These are phyloP conservation scores for Murraya koenigii DNA, from an alignment of 345 rosid species.

Conservation along the genomic window DNA sequence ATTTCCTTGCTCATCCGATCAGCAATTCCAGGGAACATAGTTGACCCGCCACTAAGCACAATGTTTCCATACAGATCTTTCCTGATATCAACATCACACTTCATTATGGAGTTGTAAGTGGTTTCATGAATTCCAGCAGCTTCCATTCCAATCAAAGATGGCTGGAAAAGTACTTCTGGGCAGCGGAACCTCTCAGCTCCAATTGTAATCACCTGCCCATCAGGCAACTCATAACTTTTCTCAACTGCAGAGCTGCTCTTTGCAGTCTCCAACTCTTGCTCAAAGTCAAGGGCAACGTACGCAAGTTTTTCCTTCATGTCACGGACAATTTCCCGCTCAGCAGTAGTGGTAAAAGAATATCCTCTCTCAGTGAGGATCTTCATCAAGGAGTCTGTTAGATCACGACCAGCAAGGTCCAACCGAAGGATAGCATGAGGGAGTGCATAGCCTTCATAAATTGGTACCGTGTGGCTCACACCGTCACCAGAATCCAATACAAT, in stretches of 20 bases:
- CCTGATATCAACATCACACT: conserved; percentile 46
- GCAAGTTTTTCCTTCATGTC: conserved; percentile 57
- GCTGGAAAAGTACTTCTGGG: conserved; percentile 54
- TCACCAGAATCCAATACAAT: conserved; percentile 57
- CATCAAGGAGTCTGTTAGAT: conserved; percentile 50
- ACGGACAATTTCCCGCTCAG: conserved; percentile 57
- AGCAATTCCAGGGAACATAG: conserved; percentile 55
- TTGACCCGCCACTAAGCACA: conserved; percentile 52
- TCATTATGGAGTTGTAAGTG: conserved; percentile 50
- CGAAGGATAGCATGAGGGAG: conserved; percentile 54
- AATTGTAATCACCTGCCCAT: conserved; percentile 47
- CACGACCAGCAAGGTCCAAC: conserved; percentile 56
- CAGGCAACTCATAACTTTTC: conserved; percentile 48
- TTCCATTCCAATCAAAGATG: conserved; percentile 51
- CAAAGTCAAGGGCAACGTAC: conserved; percentile 50
- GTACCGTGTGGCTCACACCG: conserved; percentile 53
- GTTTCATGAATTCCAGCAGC: conserved; percentile 48
- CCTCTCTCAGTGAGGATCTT: conserved; percentile 60
- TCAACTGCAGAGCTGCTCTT: conserved; percentile 47
- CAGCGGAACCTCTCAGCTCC: conserved; percentile 57
- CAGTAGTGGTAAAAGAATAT: conserved; percentile 52
- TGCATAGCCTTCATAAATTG: conserved; percentile 55
- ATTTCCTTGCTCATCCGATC: conserved; percentile 57
- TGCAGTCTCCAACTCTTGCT: conserved; percentile 50
- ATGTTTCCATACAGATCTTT: conserved; percentile 51